Percentiles rank a stretch among this genome's conserved stretches.
Evolutionary conservation across 768 basidiomycete species (phyloP).

Genomic region (Rhodotorula toruloides): DNA sequence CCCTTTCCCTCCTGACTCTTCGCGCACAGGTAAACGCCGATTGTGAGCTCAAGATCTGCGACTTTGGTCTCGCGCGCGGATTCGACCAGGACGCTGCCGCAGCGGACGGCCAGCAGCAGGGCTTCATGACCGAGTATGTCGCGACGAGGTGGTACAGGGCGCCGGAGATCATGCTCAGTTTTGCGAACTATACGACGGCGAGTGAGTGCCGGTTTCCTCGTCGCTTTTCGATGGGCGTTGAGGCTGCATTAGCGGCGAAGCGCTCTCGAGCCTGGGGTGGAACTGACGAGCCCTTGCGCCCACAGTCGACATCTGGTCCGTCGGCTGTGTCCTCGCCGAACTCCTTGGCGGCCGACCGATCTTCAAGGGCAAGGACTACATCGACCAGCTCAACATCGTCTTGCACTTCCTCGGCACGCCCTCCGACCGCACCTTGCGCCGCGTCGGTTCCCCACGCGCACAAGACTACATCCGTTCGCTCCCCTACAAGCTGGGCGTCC

Average conservation of each 20-base stretch:
- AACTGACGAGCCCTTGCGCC: not conserved
- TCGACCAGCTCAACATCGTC: conserved; percentile 90
- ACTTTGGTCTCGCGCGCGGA: conserved; percentile 78
- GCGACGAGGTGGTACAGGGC: conserved; percentile 99
- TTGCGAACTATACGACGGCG: conserved; percentile 48
- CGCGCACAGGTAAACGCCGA: conserved; percentile 88
- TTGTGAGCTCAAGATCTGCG: conserved; percentile 97
- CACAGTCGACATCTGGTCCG: conserved; percentile 51
- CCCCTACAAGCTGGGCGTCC: conserved; percentile 91
- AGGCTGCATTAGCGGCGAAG: too few species aligned
- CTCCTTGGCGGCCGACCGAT: conserved; percentile 51
- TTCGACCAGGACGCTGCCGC: conserved; percentile 40
- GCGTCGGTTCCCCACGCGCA: conserved; percentile 90
- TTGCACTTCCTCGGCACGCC: conserved; percentile 97
- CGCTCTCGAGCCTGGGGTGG: too few species aligned
- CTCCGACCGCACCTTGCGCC: conserved; percentile 88
- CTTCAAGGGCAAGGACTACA: conserved; percentile 91
- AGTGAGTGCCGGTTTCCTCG: conserved; percentile 42
- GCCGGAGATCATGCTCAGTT: conserved; percentile 92
- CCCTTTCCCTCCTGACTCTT: not conserved
- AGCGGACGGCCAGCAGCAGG: conserved; percentile 54
- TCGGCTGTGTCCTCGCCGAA: conserved; percentile 53
- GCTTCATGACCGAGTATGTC: conserved; percentile 92
- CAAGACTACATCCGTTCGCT: conserved; percentile 98
- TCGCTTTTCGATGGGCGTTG: too few species aligned